Evolutionary conservation across 352 stramenopile species (phyloP), one percentile per base, ranked within the genome.

Genomic region (Phytophthora sp.): DNA sequence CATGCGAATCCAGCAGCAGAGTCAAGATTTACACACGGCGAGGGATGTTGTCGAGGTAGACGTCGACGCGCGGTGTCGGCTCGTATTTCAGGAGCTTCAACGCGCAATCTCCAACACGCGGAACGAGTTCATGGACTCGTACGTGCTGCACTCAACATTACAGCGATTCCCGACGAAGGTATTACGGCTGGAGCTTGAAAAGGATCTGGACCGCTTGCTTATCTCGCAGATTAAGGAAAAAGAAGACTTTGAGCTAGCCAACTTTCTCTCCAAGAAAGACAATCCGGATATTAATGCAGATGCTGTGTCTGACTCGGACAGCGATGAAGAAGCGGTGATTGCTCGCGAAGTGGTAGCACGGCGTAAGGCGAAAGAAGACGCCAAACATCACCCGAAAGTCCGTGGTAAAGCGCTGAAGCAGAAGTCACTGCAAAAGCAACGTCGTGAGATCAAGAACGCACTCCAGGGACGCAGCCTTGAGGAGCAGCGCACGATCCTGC

Each of bases 111-210:
- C 77, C 2, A 97, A 92, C 58, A 89, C 79, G 16, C 71, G 76
- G 9, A 95, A 95, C 56, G 80, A 92, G 46, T 96, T 86, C 41
- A 98, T 98, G 79, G 90, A 98, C 56, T 97, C 90, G 24, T 73
- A 71, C 18, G 83, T 96, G 15, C 73, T 98, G 1, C 93, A 98
- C 65, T 90, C 83, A 50, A 91, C 88, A 18, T 57, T 90, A 15
- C 94, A 98, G 77, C 84, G 88, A 7, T 98, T 98, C 58, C 86
- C 90, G 2, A 97, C 92, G 1, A 91, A 88, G 51, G 89, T 96
- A 15, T 68, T 98, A 5, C 74, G 90, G 0, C 57, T 91, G 7
- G 93, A 98, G 54, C 80, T 98, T 4, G 91, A 98, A 45, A 91
- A 93, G 20, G 93, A 97, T 45, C 78, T 98, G 8, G 93, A 98